Evolutionary conservation across 345 rosid species (phyloP).

Genomic region (Murraya koenigii): DNA sequence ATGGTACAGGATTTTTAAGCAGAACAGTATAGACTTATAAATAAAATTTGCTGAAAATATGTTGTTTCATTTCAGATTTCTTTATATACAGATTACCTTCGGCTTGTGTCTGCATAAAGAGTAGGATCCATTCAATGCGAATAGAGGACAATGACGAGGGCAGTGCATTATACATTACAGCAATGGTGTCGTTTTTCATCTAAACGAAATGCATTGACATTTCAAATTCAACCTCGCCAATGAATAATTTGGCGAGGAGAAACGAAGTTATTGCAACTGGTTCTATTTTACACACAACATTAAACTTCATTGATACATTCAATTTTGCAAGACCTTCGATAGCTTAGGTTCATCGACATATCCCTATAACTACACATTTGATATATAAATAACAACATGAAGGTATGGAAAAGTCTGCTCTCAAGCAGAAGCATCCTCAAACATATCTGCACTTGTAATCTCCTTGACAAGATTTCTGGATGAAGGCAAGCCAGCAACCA

Average conservation of each 20-base stretch:
- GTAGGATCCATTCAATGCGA: background rate
- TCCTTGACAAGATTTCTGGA: conserved; percentile 60
- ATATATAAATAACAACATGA: background rate
- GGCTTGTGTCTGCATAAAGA: too few relatives aligned
- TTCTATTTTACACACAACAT: background rate
- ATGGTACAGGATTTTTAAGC: too few relatives aligned
- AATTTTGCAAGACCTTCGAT: background rate
- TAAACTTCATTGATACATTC: background rate
- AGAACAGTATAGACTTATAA: too few relatives aligned
- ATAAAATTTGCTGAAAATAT: too few relatives aligned
- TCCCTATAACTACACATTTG: background rate
- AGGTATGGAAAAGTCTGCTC: background rate
- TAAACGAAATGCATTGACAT: background rate
- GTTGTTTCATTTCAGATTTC: too few relatives aligned
- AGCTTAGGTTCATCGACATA: background rate
- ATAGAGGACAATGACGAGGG: too few relatives aligned
- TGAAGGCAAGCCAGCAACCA: conserved; percentile 81
- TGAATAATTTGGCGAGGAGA: background rate
- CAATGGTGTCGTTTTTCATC: background rate
- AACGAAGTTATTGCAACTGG: too few relatives aligned
- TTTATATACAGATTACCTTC: too few relatives aligned
- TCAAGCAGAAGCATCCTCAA: conserved; percentile 42
- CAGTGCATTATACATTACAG: background rate
- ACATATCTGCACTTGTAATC: conserved; percentile 29
- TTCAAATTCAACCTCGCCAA: background rate